Conservation (phyloP, 176 grass and related monocot species). For the Aegilops speltoides region DNA sequence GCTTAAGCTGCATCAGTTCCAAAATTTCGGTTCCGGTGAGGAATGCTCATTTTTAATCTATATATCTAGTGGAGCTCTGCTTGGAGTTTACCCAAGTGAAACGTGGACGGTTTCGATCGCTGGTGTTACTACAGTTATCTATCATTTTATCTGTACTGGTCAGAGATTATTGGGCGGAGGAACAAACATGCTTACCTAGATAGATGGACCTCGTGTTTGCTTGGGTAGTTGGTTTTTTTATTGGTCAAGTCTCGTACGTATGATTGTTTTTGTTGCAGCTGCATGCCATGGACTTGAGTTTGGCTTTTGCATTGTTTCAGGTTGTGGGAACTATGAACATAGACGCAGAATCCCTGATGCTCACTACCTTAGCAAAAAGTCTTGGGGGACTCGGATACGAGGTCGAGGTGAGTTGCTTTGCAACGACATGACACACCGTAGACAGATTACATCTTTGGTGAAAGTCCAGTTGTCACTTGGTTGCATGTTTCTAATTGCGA, state of each 20-base stretch:
- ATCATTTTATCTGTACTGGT: background rate
- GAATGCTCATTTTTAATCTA: background rate
- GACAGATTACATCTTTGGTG: background rate
- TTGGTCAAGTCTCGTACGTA: conserved; percentile 10
- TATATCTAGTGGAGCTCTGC: background rate
- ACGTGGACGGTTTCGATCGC: background rate
- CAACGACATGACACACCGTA: background rate
- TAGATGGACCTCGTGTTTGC: conserved; percentile 13
- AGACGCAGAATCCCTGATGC: conserved; percentile 73
- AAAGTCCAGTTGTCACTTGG: background rate
- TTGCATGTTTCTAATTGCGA: background rate
- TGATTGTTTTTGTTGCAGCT: conserved; percentile 5
- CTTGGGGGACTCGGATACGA: conserved; percentile 70
- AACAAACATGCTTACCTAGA: conserved; percentile 49
- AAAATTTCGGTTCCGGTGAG: background rate
- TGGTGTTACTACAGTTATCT: background rate
- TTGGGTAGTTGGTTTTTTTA: conserved; percentile 28
- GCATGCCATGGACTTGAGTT: conserved; percentile 37
- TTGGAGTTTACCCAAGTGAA: conserved; percentile 18
- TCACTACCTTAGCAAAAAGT: conserved; percentile 67
- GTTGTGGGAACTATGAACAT: conserved; percentile 56
- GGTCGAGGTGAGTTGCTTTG: conserved; percentile 57
- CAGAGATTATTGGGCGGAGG: conserved; percentile 23
- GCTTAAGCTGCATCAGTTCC: conserved; percentile 7
- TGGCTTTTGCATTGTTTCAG: conserved; percentile 46